Evolutionary conservation across 305 asterid genomes (phyloP), one percentile per base, ranked within the genome.

Genomic region (Vinca major): DNA sequence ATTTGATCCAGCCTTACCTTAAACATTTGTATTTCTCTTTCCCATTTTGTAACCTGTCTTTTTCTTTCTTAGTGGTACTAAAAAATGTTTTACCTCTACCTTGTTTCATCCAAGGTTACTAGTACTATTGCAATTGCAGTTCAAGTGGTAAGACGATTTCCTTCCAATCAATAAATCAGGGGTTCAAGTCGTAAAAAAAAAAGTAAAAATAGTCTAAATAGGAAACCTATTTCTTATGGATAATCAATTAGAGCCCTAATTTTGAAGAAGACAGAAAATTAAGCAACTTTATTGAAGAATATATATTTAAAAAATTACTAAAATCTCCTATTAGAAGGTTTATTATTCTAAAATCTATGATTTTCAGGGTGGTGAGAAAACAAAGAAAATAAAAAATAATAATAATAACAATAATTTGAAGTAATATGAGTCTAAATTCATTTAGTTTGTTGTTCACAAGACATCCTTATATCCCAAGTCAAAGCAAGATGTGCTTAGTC

Each of bases 381-480:
- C 6, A n/a, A 4, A 13, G 13, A 48, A 3, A 36, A 53, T 0
- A n/a, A 36, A 2, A 36, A 6, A 16, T 26, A 26, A 26, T 26
- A 26, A 26, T n/a, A 26, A 37, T 0, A 21, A 7, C 4, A 52
- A 64, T 71, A 51, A 54, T 55, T 56, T 36, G 8, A 36, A 3
- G 21, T 36, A 13, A 33, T 20, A 67, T 20, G 55, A 73, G 39
- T 66, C 44, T 26, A 12, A 47, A 4, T 60, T 62, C 57, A 67
- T 33, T 63, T n/a, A 60, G 55, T 66, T 47, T 50, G 70, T 70
- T 62, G 56, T 41, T 13, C 36, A 2, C 21, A 12, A 11, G 39
- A 43, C 65, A 63, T 36, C 6, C 71, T 72, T 72, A 56, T 13
- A 64, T 72, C 76, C 67, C 67, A 73, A 66, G 72, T 73, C 64